Conservation (phyloP, 345 rosid genomes). For the Raphanus raphanistrum region DNA sequence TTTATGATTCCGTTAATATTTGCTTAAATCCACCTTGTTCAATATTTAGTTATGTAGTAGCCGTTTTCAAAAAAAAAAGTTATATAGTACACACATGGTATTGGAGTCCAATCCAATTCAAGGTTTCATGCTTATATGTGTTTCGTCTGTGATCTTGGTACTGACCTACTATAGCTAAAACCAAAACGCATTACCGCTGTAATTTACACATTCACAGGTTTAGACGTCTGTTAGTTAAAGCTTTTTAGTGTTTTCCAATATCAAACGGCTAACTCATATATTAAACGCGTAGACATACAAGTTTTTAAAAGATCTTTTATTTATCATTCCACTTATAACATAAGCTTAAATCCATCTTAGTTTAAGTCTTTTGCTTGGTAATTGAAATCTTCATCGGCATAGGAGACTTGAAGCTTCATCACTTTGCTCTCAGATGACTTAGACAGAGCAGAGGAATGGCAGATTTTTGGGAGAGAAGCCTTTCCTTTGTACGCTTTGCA, state of each 20-base stretch:
- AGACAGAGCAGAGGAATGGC: constrained; percentile 3
- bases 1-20: no score
- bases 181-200: neutral
- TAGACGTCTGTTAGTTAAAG: neutral
- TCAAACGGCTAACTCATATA: neutral
- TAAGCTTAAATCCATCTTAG: neutral
- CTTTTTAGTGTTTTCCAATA: neutral
- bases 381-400: constrained; percentile 5
- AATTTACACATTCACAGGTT: neutral
- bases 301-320: neutral
- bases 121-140: neutral
- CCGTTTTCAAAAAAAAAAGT: neutral
- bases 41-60: neutral
- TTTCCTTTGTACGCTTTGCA: constrained; percentile 37
- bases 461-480: constrained; percentile 12
- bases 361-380: neutral
- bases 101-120: neutral
- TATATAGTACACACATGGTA: neutral
- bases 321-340: neutral
- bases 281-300: neutral
- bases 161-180: neutral
- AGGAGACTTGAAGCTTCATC: constrained; percentile 10
- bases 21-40: neutral
- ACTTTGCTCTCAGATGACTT: neutral
- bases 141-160: neutral